Base-by-base conservation (phyloP, 2,329 filamentous ascomycete genomes). In the Arachnomyces sp. region DNA sequence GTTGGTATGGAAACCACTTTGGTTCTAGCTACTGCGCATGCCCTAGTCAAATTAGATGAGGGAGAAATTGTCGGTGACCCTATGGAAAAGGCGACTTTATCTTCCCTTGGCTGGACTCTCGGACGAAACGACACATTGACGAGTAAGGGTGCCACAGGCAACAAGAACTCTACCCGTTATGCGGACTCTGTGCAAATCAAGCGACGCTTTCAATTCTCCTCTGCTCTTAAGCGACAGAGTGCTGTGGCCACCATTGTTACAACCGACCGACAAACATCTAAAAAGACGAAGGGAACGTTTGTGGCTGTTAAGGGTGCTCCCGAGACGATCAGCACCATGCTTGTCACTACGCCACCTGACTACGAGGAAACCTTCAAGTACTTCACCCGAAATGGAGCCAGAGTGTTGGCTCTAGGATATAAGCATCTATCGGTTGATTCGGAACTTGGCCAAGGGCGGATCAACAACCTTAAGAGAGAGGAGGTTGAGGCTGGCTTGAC, bases 311-410 rank as follows among this genome's bases (percentile, higher is more conserved):
- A 98, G 69, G 92, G 92, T 59, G 92, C 92, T 6, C 92, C 92
- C 1, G 92, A 98, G 68, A 98, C 92, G 0, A 95, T 98, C 55
- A 81, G 86, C 63, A 89, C 84, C 58, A 95, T 95, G 84, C 74
- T 98, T 46, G 74, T 86, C 28, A 74, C 82, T 28, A 77, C 87
- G 7, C 92, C 92, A 6, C 73, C 79, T 1, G 79, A 94, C 58
- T 98, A 98, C 56, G 92, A 98, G 60, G 92, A 96, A 66, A 98
- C 92, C 0, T 98, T 81, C 76, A 98, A 96, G 65, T 87, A 94
- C 67, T 98, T 96, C 57, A 96, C 90, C 40, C 80, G 92, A 48
- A 94, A 93, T 53, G 92, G 92, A 52, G 93, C 88, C 32, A 84
- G 92, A 70, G 92, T 98, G 11, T 75, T 98, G 29, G 87, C 90